These are phyloP conservation scores for Monascus ruber DNA, from an alignment of 2,329 filamentous ascomycete genomes.

Conservation along the genomic window DNA sequence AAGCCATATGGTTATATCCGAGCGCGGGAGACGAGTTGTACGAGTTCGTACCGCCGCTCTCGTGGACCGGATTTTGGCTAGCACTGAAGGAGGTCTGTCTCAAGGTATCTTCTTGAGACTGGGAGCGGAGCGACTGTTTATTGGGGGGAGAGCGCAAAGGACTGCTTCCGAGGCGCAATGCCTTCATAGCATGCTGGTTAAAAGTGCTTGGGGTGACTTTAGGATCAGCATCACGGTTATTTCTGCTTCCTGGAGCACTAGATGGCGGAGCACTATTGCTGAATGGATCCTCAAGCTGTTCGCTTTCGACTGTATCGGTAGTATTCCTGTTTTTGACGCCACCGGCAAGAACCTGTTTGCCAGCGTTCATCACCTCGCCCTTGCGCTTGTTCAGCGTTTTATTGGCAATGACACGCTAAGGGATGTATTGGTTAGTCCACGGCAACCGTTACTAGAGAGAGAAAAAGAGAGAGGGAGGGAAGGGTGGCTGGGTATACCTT, in stretches of 20 bases:
- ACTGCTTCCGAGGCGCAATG: not conserved
- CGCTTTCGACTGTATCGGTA: not conserved
- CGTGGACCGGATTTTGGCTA: not conserved
- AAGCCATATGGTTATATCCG: not conserved
- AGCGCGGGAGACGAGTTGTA: not conserved
- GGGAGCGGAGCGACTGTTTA: not conserved
- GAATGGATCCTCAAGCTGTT: not conserved
- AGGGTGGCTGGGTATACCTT: constrained; percentile 4
- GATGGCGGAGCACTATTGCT: not conserved
- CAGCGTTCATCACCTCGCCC: constrained; percentile 19
- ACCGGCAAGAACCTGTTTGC: constrained; percentile 14
- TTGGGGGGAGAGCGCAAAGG: not conserved
- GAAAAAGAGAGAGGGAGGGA: not conserved
- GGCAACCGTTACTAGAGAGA: not conserved
- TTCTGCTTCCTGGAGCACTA: not conserved
- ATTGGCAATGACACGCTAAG: constrained; percentile 20
- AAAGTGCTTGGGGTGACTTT: not conserved
- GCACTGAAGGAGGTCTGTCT: not conserved
- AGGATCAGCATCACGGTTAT: not conserved
- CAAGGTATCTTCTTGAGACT: not conserved
- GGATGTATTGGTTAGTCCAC: not conserved
- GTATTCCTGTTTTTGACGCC: not conserved
- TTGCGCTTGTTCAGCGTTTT: constrained; percentile 22
- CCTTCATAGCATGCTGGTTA: not conserved
- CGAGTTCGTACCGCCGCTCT: not conserved